These are phyloP conservation scores for Dendrobium officinale DNA, from an alignment of 106 monocot genomes.

Conservation along the genomic window DNA sequence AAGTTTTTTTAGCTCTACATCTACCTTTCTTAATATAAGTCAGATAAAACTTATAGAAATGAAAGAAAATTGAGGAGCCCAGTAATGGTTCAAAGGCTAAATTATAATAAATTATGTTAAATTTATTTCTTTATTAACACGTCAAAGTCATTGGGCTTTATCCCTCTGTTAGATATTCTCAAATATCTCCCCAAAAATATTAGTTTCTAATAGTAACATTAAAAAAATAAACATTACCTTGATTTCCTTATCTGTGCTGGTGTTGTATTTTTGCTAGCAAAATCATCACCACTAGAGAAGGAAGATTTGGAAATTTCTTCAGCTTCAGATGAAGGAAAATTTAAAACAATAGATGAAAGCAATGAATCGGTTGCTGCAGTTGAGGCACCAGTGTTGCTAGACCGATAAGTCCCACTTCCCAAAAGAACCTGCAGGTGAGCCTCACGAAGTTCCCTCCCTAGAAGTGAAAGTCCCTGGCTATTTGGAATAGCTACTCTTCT, in stretches of 20 bases:
- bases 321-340: constrained; percentile 53
- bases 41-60: too few species aligned
- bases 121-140: too few species aligned
- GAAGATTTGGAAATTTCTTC: constrained; percentile 59
- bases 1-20: too few species aligned
- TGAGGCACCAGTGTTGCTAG: constrained; percentile 34
- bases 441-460: constrained; percentile 77
- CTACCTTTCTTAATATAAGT: too few species aligned
- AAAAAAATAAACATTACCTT: constrained; percentile 30
- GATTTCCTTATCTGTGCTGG: constrained; percentile 23
- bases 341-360: constrained; percentile 67
- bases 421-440: constrained; percentile 82
- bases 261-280: constrained; percentile 19
- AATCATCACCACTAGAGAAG: constrained; percentile 32
- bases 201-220: too few species aligned
- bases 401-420: constrained; percentile 56
- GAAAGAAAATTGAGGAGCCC: too few species aligned
- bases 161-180: too few species aligned
- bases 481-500: constrained; percentile 58
- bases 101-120: too few species aligned
- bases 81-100: too few species aligned
- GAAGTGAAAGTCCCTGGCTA: constrained; percentile 67
- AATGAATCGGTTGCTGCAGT: constrained; percentile 53
- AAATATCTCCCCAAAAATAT: too few species aligned
- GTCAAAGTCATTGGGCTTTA: too few species aligned